Base-by-base conservation (phyloP, 1,139 yeast genomes). In the Scheffersomyces segobiensis region DNA sequence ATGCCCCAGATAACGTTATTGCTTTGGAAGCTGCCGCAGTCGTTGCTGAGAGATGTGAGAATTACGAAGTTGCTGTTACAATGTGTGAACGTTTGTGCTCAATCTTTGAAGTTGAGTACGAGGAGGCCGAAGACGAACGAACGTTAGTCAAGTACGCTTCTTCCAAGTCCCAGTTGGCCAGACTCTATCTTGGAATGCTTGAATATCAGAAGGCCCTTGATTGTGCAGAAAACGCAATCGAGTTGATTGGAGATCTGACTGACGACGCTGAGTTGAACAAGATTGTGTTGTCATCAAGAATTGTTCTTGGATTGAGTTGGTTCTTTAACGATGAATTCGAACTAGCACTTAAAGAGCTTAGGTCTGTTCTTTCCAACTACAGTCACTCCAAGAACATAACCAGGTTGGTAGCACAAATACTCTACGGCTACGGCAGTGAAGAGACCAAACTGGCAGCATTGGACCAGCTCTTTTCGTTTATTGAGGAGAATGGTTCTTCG, bases 371-470 rank as follows among this genome's bases (percentile, higher is more conserved):
- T 57, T 82, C 64, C 17, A 60, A 65, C 10, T 67, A 82, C 57
- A 74, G 79, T 19, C 83, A 87, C 21, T 82, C 83, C 12, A 80
- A 82, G 61, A 82, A 87, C 61, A 80, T 92, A n/a, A 86, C 91
- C 17, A 84, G 89, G 6, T 75, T 95, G 49, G 82, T 91, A 32
- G 86, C 96, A 0, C 97, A 92, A 67, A 88, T 93, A 0, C 79
- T 95, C 56, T 88, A 89, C 78, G 91, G 92, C 1, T 85, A 85
- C 59, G 89, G 87, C 8, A 84, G 87, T 0, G 85, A 82, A 22
- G 93, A 88, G n/a, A 87, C 95, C 7, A 87, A 86, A 59, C 90
- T 87, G 63, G 95, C 93, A 1, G 97, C 97, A 0, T 69, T 91
- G 55, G 93, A 88, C 66, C 93, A 88, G 67, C 70, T 89, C 54